Evolutionary conservation across 352 stramenopile genomes (phyloP).

Genomic region (Globisporangium megalacanthum): DNA sequence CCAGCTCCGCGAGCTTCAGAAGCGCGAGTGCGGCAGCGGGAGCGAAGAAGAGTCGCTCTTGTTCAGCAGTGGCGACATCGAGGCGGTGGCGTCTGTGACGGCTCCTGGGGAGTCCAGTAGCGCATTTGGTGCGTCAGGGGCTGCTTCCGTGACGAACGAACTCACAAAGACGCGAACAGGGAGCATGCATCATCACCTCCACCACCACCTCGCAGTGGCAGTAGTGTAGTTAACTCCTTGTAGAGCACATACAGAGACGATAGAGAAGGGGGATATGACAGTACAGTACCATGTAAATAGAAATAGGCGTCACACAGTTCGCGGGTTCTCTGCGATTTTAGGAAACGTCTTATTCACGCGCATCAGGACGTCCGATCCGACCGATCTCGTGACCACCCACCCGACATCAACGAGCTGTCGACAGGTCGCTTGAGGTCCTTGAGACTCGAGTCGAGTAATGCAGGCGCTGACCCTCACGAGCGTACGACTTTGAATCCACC

Average conservation of each 20-base stretch:
- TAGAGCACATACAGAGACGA: background rate
- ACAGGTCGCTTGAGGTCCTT: too few species aligned
- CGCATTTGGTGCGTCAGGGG: background rate
- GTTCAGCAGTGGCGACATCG: slow-evolving; percentile 6
- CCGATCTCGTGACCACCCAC: too few species aligned
- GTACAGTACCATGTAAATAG: too few species aligned
- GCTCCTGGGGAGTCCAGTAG: background rate
- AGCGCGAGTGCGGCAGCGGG: slow-evolving; percentile 44
- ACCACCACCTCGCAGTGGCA: slow-evolving; percentile 3
- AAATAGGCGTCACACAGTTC: too few species aligned
- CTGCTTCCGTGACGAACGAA: background rate
- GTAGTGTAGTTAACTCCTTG: background rate
- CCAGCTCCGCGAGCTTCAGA: slow-evolving; percentile 55
- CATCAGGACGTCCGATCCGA: too few species aligned
- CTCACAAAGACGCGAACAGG: slow-evolving; percentile 25
- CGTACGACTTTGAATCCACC: too few species aligned
- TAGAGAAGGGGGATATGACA: background rate
- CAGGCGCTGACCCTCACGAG: too few species aligned
- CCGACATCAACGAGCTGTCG: too few species aligned
- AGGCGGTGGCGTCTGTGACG: background rate
- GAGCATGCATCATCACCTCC: slow-evolving; percentile 14
- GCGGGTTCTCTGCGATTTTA: too few species aligned
- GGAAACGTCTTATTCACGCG: too few species aligned
- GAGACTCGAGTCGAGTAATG: too few species aligned
- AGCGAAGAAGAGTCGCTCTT: slow-evolving; percentile 35